A percentile compares a stretch with the other conserved stretches of the same genome.
These are phyloP conservation scores for Penicillium tannophilum DNA, from an alignment of 495 filamentous ascomycete genomes.

Conservation along the genomic window DNA sequence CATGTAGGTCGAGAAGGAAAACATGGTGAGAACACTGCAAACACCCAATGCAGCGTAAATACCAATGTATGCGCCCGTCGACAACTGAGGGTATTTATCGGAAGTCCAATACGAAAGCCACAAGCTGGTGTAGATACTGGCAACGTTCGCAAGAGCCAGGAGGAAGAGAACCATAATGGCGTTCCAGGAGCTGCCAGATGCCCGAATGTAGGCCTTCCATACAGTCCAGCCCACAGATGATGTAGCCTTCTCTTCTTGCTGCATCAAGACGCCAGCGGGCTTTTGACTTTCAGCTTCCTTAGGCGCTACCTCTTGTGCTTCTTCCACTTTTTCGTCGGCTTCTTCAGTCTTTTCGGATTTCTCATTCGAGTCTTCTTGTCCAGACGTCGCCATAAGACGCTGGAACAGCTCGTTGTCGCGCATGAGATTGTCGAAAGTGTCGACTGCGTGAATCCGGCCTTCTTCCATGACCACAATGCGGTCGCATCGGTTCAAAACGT, in stretches of 20 bases:
- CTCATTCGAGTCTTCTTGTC: slow-evolving; percentile 66
- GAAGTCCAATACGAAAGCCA: slow-evolving; percentile 95
- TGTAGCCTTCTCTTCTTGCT: slow-evolving; percentile 82
- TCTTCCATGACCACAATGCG: slow-evolving; percentile 89
- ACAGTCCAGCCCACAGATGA: slow-evolving; percentile 83
- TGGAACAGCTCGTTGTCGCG: slow-evolving; percentile 70
- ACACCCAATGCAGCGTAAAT: slow-evolving; percentile 79
- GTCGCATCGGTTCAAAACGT: slow-evolving; percentile 88
- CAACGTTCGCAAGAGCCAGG: slow-evolving; percentile 70
- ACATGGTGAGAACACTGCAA: slow-evolving; percentile 75
- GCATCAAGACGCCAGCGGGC: slow-evolving; percentile 73
- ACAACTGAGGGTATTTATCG: slow-evolving; percentile 57
- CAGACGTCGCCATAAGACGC: slow-evolving; percentile 79
- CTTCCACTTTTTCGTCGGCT: slow-evolving; percentile 47
- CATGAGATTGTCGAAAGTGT: slow-evolving; percentile 88
- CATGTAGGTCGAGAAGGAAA: slow-evolving; percentile 71
- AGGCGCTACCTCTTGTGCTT: slow-evolving; percentile 35
- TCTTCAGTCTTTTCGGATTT: slow-evolving; percentile 45
- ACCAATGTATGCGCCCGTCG: slow-evolving; percentile 76
- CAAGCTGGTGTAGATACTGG: slow-evolving; percentile 82
- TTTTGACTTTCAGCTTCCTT: slow-evolving; percentile 63
- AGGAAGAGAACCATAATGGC: slow-evolving; percentile 64
- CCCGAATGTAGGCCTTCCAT: slow-evolving; percentile 76
- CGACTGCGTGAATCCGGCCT: slow-evolving; percentile 78
- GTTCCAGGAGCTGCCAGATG: slow-evolving; percentile 76